Conservation (phyloP, 495 filamentous ascomycete species). For the Talaromyces stipitatus region DNA sequence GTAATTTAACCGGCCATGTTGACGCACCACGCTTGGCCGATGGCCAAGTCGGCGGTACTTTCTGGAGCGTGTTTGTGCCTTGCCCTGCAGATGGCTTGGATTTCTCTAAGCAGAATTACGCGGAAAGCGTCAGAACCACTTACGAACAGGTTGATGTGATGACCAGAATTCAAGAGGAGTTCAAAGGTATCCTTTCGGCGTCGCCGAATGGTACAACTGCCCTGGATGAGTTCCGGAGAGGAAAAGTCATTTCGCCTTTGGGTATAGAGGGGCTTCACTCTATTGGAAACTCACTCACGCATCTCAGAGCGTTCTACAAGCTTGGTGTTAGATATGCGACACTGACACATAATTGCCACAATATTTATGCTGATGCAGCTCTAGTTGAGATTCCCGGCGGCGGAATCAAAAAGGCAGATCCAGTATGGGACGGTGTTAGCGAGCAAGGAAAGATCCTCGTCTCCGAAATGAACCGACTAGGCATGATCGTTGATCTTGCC, state of each 20-base stretch:
- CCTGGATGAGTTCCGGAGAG: slow-evolving; percentile 48
- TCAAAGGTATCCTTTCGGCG: slow-evolving; percentile 60
- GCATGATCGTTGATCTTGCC: slow-evolving; percentile 43
- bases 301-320: slow-evolving; percentile 63
- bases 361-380: slow-evolving; percentile 81
- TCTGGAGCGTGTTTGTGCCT: slow-evolving; percentile 83
- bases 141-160: slow-evolving; percentile 80
- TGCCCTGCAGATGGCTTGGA: slow-evolving; percentile 68
- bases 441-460: slow-evolving; percentile 54
- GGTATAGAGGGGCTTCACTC: slow-evolving; percentile 93
- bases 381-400: slow-evolving; percentile 43
- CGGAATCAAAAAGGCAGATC: slow-evolving; percentile 33
- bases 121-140: slow-evolving; percentile 56
- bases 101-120: slow-evolving; percentile 68
- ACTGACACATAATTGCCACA: slow-evolving; percentile 90
- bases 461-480: slow-evolving; percentile 49
- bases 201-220: slow-evolving; percentile 50
- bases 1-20: slow-evolving; percentile 62
- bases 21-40: slow-evolving; percentile 60
- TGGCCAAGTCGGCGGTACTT: slow-evolving; percentile 56
- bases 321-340: slow-evolving; percentile 90
- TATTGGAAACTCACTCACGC: slow-evolving; percentile 78
- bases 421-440: slow-evolving; percentile 58
- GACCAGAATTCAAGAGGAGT: slow-evolving; percentile 55
- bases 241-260: slow-evolving; percentile 60